Base-by-base conservation (phyloP, 108 stramenopile genomes). In the Cylindrotheca closterium region DNA sequence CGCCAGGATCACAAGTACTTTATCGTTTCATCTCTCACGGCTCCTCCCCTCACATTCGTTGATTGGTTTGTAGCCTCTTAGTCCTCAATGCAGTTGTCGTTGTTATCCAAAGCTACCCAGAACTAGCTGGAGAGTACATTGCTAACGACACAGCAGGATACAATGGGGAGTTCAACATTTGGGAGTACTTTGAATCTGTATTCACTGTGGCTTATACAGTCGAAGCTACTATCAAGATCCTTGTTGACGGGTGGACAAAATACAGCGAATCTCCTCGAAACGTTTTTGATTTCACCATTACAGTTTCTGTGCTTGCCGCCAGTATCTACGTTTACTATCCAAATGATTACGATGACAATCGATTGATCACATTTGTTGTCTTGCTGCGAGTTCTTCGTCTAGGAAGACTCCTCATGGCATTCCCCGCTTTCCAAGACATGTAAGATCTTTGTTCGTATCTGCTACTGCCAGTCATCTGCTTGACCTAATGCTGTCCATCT, bases 361-460 rank as follows among this genome's bases (percentile, higher is more conserved):
- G 69, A 7, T 60, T 90, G 56, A 82, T 90, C 55, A 83, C 77
- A 37, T 73, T 82, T 30, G 68, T 90, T 45, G 83, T 93, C 4
- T 90, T 93, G 92, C 74, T 74, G 4, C 63, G 89, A 28, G 88
- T 90, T 5, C 69, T 90, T 50, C 83, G 92, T 45, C 48, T 93
- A 30, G 62, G 60, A 22, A 80, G 92, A 21, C 53, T 93, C 10
- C 17, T 93, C 15, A 68, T 87, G 19, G 59, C 71, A 23, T 55
- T 87, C 3, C 67, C 74, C 2, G 57, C 60, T 29, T 88, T 93
- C 60, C 81, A 15, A 15, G 37, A 42, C 7, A 42, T 42, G 37
- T 42, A 15, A 84, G 37, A 33, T 84, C 24, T 65, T 90, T 29
- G 85, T 78, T 22, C 55, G 45, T 8, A 80, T n/a, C 79, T 47